Conservation (phyloP, 1,139 yeast species). For the Magnusiomyces magnusii region DNA sequence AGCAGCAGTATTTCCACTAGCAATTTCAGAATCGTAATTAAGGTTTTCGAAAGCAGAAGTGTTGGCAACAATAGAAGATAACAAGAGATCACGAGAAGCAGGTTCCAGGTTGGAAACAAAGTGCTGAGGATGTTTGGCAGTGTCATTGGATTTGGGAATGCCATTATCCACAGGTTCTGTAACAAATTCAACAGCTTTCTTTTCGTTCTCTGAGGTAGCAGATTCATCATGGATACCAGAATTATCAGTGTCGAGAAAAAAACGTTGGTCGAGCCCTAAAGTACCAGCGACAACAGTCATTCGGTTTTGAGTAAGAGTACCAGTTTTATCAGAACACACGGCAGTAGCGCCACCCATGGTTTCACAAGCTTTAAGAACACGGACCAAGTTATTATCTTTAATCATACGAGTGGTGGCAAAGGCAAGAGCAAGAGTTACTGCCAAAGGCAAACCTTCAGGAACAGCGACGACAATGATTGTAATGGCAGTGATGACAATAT, state of each 20-base stretch:
- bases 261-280: constrained; percentile 42
- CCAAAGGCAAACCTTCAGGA: constrained; percentile 96
- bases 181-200: neutral
- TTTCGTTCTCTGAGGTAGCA: too few species aligned
- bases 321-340: constrained; percentile 94
- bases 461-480: constrained; percentile 95
- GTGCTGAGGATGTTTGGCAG: constrained; percentile 28
- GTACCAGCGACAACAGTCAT: constrained; percentile 84
- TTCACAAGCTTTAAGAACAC: constrained; percentile 90
- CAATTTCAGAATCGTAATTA: constrained; percentile 24
- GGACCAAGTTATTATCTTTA: constrained; percentile 89
- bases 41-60: constrained; percentile 83
- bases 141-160: too few species aligned
- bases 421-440: constrained; percentile 92
- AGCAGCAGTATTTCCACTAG: constrained; percentile 10
- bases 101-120: constrained; percentile 30
- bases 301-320: constrained; percentile 83
- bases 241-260: constrained; percentile 30
- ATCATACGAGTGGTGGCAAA: constrained; percentile 99
- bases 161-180: neutral
- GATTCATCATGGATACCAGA: too few species aligned
- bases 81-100: constrained; percentile 37
- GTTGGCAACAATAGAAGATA: constrained; percentile 63
- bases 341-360: constrained; percentile 99
- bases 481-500: constrained; percentile 82